These are phyloP conservation scores for Eleusine indica DNA, from an alignment of 176 grass and related monocot species.

Conservation along the genomic window DNA sequence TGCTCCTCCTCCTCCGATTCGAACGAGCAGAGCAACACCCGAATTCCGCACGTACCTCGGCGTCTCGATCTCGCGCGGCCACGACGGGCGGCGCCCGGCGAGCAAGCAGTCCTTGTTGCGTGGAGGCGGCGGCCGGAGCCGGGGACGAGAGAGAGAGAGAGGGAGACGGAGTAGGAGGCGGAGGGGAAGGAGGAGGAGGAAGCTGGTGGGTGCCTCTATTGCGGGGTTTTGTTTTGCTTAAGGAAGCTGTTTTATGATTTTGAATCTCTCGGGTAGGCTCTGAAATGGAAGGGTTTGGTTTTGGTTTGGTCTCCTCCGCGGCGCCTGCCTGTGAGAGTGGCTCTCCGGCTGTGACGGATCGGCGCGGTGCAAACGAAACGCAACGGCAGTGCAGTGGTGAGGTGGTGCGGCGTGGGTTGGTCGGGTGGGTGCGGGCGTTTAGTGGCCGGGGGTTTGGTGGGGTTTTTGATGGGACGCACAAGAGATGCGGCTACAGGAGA, in stretches of 20 bases:
- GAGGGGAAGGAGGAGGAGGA: conserved; percentile 2
- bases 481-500: neutral
- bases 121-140: conserved; percentile 37
- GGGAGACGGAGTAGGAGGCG: neutral
- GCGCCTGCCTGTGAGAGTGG: neutral
- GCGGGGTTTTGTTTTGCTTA: conserved; percentile 34
- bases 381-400: neutral
- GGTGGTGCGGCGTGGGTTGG: neutral
- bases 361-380: too few species aligned
- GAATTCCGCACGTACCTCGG: neutral
- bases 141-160: conserved; percentile 26
- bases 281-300: conserved; percentile 6
- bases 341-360: neutral
- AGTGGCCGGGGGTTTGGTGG: conserved; percentile 25
- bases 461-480: conserved; percentile 9
- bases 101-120: neutral
- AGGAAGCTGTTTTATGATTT: conserved; percentile 43
- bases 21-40: conserved; percentile 8
- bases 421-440: conserved; percentile 31
- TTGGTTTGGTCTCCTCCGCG: neutral
- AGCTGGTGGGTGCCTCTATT: neutral
- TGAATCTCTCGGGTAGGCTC: conserved; percentile 30
- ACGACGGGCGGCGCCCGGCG: neutral
- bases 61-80: neutral
- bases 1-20: conserved; percentile 31